Evolutionary conservation across 2,329 filamentous ascomycete genomes (phyloP), one percentile per base, ranked within the genome.

Genomic region (Hyphodiscus sp.): DNA sequence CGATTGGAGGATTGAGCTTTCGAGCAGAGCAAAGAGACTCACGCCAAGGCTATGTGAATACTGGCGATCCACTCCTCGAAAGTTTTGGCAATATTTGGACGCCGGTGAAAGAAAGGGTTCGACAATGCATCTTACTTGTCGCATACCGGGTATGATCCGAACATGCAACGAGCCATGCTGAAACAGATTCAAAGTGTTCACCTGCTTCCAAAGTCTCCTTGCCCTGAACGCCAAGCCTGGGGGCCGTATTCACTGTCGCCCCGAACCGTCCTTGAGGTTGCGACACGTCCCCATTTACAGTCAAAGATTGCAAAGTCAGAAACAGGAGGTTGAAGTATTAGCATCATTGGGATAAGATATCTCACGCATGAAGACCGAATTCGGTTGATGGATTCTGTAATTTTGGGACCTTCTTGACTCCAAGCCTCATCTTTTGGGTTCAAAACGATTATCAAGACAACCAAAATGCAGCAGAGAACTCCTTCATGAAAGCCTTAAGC

Each of bases 401-500:
- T 41, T 49, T 49, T 49, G 20, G 23, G 52, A 42, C 46, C 53
- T 45, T 51, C 49, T 33, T 45, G 53, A 51, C 60, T 53, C 52
- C 41, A 33, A 42, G 46, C 48, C 29, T 53, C 41, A 26, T 50
- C 30, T 33, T 45, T 56, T 41, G 47, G 55, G 54, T 55, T 33
- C 26, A 46, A 54, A 58, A 55, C 56, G 54, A 60, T 63, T 61
- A 63, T 65, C 60, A 64, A 66, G 53, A 61, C 61, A 61, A 53
- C 56, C 55, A 53, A 54, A 55, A 59, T 50, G 23, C 29, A 53
- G 50, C 48, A 61, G 65, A 64, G 63, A 61, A 63, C 63, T 52
- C 53, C 45, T 58, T 49, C 53, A 57, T 55, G 54, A 56, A 57
- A 56, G 53, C 20, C 53, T 46, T 64, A 68, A 60, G 88, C 85